phyloP scores from a whole-genome alignment of 2,329 filamentous ascomycete genomes.

The Graphiopsis chlorocephala region DNA sequence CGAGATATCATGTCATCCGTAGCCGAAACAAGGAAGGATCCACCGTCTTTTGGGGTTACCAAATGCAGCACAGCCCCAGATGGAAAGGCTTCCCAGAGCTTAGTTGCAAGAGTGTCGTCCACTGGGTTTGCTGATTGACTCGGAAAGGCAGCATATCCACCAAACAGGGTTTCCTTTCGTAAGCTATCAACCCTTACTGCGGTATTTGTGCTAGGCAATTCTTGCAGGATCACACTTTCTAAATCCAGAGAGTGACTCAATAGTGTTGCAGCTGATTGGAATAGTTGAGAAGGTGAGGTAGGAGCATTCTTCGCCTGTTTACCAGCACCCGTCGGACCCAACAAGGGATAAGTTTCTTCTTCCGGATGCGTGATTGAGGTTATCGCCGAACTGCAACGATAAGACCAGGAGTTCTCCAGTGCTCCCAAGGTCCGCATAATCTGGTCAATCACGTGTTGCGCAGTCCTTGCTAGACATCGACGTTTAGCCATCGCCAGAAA shows the following conservation, averaged over 20 bases:
- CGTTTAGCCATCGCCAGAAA: not conserved
- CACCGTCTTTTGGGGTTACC: not conserved
- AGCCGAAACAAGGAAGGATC: not conserved
- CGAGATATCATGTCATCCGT: not conserved
- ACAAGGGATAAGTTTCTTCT: not conserved
- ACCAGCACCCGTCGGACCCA: not conserved
- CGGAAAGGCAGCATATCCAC: not conserved
- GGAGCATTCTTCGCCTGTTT: not conserved
- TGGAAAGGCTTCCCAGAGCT: not conserved
- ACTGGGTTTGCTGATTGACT: not conserved
- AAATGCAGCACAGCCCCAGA: not conserved
- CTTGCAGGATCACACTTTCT: not conserved
- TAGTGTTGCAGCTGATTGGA: not conserved
- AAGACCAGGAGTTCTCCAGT: not conserved
- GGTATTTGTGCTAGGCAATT: not conserved
- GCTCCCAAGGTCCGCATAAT: slow-evolving; percentile 4
- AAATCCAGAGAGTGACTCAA: not conserved
- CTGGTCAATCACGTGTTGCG: not conserved
- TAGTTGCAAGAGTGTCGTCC: not conserved
- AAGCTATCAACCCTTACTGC: not conserved
- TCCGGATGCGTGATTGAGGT: not conserved
- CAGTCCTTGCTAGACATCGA: slow-evolving; percentile 2
- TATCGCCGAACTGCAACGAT: not conserved
- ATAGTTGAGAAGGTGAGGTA: not conserved
- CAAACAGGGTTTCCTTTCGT: not conserved